phyloP scores from a whole-genome alignment of 2,329 filamentous ascomycete species.

The Colletotrichum coccodes region DNA sequence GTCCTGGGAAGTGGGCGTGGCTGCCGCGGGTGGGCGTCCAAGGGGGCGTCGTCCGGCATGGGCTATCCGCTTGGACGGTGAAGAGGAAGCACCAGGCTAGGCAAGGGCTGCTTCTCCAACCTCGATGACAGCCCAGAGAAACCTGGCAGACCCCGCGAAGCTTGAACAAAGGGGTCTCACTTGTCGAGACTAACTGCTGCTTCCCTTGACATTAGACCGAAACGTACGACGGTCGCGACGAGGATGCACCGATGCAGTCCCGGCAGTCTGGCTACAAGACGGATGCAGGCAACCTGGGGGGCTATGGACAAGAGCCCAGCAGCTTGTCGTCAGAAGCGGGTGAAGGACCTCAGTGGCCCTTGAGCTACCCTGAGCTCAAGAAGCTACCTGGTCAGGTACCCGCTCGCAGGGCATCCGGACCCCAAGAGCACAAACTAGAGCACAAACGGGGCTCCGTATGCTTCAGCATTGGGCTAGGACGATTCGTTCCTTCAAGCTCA shows the following conservation, averaged over 20 bases:
- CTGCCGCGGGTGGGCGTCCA: conserved; percentile 25
- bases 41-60: conserved; percentile 22
- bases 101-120: conserved; percentile 16
- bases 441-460: background rate
- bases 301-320: background rate
- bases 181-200: conserved; percentile 18
- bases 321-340: background rate
- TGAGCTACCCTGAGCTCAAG: conserved; percentile 9
- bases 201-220: conserved; percentile 23
- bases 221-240: conserved; percentile 6
- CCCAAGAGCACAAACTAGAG: background rate
- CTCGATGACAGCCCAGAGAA: conserved; percentile 19
- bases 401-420: background rate
- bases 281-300: background rate
- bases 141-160: conserved; percentile 32
- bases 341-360: background rate
- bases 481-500: conserved; percentile 1
- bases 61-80: conserved; percentile 30
- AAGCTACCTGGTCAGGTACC: conserved; percentile 13
- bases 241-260: background rate
- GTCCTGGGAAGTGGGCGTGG: conserved; percentile 23
- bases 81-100: conserved; percentile 17
- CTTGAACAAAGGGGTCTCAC: conserved; percentile 30
- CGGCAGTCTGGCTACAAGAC: background rate
- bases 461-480: background rate